phyloP scores from a whole-genome alignment of 176 grass and related monocot species.

The Paspalum vaginatum region DNA sequence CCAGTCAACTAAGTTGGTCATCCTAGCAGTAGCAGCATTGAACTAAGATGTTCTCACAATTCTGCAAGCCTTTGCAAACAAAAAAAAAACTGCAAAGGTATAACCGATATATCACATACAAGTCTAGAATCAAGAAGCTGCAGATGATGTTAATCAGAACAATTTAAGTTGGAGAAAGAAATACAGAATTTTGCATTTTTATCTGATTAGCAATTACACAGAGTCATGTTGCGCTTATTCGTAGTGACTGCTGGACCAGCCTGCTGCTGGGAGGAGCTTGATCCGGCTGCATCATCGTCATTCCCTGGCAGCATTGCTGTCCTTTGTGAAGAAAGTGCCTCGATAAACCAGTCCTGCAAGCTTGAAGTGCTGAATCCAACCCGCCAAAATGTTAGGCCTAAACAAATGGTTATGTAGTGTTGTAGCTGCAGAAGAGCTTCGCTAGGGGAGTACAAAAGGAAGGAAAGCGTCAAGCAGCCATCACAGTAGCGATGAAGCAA shows the following conservation, averaged over 20 bases:
- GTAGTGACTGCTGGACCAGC: neutral
- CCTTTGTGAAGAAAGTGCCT: neutral
- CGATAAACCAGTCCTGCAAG: constrained; percentile 1
- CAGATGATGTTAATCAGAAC: neutral
- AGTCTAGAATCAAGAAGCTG: neutral
- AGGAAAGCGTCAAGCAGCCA: constrained; percentile 29
- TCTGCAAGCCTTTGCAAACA: neutral
- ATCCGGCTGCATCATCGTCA: neutral
- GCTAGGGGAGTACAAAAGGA: constrained; percentile 6
- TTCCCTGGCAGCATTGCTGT: neutral
- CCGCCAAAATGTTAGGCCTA: neutral
- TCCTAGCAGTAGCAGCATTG: neutral
- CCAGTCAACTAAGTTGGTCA: neutral
- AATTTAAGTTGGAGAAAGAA: constrained; percentile 10
- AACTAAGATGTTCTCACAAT: neutral
- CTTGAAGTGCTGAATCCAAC: neutral
- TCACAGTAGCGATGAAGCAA: constrained; percentile 47
- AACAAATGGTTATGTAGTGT: constrained; percentile 16
- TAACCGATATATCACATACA: neutral
- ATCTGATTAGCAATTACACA: constrained; percentile 33
- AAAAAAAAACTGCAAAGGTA: neutral
- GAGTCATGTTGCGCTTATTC: constrained; percentile 42
- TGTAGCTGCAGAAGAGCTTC: constrained; percentile 10
- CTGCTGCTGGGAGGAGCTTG: neutral
- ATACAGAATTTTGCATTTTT: constrained; percentile 8